A percentile compares a stretch with the other conserved stretches of the same genome.
These are phyloP conservation scores for Coelastrella sp. DNA, from an alignment of 139 green algal genomes.

Conservation along the genomic window DNA sequence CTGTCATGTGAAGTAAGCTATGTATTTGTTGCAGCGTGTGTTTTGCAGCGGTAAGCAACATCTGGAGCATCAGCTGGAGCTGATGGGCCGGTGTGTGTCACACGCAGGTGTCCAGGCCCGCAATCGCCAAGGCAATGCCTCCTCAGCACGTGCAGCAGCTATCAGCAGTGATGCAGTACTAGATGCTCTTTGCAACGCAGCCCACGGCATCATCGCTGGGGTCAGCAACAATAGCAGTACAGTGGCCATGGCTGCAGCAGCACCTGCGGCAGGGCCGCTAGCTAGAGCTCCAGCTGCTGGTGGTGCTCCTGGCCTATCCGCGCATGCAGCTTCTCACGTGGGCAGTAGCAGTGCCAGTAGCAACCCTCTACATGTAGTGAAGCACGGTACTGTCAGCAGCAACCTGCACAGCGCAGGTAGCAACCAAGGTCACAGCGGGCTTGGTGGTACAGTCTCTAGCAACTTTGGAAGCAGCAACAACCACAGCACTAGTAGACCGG, in stretches of 20 bases:
- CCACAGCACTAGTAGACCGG: no score
- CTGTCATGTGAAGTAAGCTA: no score
- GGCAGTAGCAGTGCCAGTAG: slow-evolving; percentile 26
- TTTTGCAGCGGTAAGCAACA: no score
- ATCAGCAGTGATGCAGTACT: slow-evolving; percentile 76
- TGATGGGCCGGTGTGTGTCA: background rate
- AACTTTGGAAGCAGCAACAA: background rate
- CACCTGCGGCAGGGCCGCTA: slow-evolving; percentile 15
- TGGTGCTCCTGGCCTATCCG: background rate
- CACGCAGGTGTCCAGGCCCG: slow-evolving; percentile 73
- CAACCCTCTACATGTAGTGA: background rate
- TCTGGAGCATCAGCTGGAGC: no score
- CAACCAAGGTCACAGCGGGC: background rate
- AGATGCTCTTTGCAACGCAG: slow-evolving; percentile 68
- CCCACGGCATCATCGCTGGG: slow-evolving; percentile 68
- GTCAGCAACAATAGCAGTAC: slow-evolving; percentile 9
- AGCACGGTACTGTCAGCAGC: background rate
- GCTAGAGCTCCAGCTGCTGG: slow-evolving; percentile 3
- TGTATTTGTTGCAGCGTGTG: no score
- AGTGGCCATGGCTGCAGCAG: background rate
- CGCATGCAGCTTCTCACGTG: background rate
- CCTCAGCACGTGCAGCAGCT: slow-evolving; percentile 71
- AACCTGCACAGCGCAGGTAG: background rate
- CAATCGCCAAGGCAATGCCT: slow-evolving; percentile 89
- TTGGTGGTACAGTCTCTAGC: background rate